Conservation (phyloP, 2,329 filamentous ascomycete species). For the Ceratocystis alfenasii region DNA sequence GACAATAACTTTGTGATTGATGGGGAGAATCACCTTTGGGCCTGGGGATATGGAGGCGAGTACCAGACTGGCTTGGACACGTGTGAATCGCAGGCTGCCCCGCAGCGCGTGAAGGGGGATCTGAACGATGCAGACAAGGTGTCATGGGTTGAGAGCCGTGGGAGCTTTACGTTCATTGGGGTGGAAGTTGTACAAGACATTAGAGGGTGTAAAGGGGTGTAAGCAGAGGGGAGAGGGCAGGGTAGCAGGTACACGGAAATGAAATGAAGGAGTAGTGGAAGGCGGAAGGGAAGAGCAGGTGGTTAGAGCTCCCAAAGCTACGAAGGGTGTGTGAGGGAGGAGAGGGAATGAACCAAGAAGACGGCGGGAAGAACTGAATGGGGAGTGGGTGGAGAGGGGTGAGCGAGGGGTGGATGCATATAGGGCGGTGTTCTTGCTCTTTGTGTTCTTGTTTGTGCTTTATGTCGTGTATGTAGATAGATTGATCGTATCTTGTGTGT, state of each 20-base stretch:
- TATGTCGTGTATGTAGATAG: constrained; percentile 1
- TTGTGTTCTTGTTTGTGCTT: not conserved
- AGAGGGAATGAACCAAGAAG: not conserved
- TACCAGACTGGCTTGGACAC: constrained; percentile 19
- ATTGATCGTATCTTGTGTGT: not conserved
- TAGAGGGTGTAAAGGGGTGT: not conserved
- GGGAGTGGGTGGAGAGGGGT: not conserved
- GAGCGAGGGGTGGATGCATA: not conserved
- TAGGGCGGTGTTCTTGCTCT: not conserved
- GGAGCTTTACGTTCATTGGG: constrained; percentile 20
- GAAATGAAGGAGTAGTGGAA: not conserved
- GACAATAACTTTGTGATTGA: constrained; percentile 20
- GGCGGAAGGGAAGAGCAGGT: not conserved
- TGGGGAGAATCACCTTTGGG: constrained; percentile 15
- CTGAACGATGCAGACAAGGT: constrained; percentile 6
- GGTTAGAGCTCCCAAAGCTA: not conserved
- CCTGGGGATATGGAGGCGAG: constrained; percentile 19
- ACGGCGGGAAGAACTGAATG: not conserved
- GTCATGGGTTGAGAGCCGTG: constrained; percentile 17
- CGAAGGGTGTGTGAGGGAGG: not conserved
- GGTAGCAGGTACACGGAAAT: not conserved
- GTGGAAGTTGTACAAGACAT: not conserved
- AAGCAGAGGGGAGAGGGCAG: not conserved
- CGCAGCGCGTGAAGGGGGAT: constrained; percentile 10
- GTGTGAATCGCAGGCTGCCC: constrained; percentile 12